These are phyloP conservation scores for Amphirosellinia nigrospora DNA, from an alignment of 495 filamentous ascomycete species.

Conservation along the genomic window DNA sequence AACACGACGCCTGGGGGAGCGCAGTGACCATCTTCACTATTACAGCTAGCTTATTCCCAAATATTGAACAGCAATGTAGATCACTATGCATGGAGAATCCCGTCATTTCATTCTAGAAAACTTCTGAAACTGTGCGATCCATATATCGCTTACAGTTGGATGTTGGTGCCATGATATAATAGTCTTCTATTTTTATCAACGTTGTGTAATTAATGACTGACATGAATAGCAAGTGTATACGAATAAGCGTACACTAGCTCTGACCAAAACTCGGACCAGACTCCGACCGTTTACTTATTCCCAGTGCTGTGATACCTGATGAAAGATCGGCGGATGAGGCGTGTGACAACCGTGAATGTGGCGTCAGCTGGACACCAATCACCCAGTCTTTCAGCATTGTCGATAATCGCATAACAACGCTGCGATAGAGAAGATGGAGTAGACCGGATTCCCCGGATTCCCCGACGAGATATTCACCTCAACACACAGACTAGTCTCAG, in stretches of 20 bases:
- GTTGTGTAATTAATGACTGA: not conserved
- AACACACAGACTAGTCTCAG: not conserved
- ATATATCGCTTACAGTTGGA: not conserved
- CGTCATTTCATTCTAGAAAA: slow-evolving; percentile 8
- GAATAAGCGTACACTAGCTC: not conserved
- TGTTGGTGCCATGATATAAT: no score
- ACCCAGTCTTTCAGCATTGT: not conserved
- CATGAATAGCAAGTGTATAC: not conserved
- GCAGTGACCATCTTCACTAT: not conserved
- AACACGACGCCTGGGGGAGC: not conserved
- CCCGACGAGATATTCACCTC: not conserved
- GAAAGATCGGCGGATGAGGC: slow-evolving; percentile 10
- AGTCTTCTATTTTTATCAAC: slow-evolving; percentile 25
- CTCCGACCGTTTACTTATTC: slow-evolving; percentile 4
- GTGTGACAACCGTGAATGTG: not conserved
- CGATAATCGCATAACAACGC: not conserved
- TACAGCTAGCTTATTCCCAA: slow-evolving; percentile 1
- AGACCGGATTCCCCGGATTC: no score
- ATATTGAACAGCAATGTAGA: slow-evolving; percentile 14
- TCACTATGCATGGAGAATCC: slow-evolving; percentile 19
- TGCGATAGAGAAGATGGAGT: not conserved
- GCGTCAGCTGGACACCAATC: slow-evolving; percentile 3
- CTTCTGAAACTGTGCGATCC: slow-evolving; percentile 8
- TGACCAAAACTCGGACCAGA: no score
- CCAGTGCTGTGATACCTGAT: not conserved